phyloP scores from a whole-genome alignment of 2,329 filamentous ascomycete genomes.

The Aspergillus terreus region DNA sequence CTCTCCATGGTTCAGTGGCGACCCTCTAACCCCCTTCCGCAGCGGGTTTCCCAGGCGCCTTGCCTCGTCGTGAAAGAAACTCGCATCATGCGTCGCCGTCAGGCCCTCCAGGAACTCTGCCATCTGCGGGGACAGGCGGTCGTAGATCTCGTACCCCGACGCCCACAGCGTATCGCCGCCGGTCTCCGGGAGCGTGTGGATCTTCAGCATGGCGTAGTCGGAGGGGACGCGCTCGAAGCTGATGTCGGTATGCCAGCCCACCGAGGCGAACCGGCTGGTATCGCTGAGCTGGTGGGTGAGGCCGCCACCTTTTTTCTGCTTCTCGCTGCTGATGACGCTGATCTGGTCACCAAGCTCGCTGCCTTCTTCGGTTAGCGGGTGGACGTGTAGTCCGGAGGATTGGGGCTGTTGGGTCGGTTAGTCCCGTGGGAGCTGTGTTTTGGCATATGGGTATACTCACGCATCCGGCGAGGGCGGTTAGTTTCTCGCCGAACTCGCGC shows the following conservation, averaged over 20 bases:
- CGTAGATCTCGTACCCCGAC: slow-evolving; percentile 63
- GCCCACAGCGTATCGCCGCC: slow-evolving; percentile 65
- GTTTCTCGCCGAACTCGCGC: slow-evolving; percentile 46
- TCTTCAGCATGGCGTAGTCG: slow-evolving; percentile 60
- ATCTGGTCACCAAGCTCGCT: slow-evolving; percentile 59
- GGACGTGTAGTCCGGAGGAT: slow-evolving; percentile 55
- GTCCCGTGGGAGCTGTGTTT: not conserved
- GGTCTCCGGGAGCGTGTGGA: slow-evolving; percentile 54
- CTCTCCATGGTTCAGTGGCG: slow-evolving; percentile 53
- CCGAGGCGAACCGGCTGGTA: slow-evolving; percentile 39
- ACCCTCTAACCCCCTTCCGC: slow-evolving; percentile 48
- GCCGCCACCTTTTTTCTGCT: slow-evolving; percentile 45
- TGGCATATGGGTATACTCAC: slow-evolving; percentile 14
- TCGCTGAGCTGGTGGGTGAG: slow-evolving; percentile 29
- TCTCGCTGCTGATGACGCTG: slow-evolving; percentile 59
- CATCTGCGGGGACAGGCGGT: slow-evolving; percentile 55
- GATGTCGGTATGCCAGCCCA: slow-evolving; percentile 58
- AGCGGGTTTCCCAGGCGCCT: slow-evolving; percentile 18
- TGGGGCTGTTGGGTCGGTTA: slow-evolving; percentile 38
- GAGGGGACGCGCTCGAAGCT: slow-evolving; percentile 62
- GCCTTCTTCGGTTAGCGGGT: slow-evolving; percentile 56
- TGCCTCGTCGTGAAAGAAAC: slow-evolving; percentile 49
- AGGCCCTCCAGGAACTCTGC: slow-evolving; percentile 57
- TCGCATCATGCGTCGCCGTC: slow-evolving; percentile 54
- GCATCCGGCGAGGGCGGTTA: slow-evolving; percentile 44